Evolutionary conservation across 2,329 filamentous ascomycete genomes (phyloP), one percentile per base, ranked within the genome.

Genomic region (Paraphoma chrysanthemicola): DNA sequence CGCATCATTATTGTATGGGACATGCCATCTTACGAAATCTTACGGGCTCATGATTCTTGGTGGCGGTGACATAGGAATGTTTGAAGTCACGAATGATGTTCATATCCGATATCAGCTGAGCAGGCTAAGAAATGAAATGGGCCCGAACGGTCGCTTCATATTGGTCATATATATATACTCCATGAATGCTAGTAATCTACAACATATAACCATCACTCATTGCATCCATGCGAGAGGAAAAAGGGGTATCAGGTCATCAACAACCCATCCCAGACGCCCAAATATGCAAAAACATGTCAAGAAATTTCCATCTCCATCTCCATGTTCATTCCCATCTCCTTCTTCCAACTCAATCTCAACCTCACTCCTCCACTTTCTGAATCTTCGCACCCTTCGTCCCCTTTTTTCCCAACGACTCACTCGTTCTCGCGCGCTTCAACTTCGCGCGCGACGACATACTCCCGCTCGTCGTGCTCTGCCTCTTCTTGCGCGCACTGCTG

Each of bases 391-490:
- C 12, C 23, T 49, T 28, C 18, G 4, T n/a, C 28, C 23, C 36
- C 33, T 36, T 33, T 16, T 36, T n/a, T 6, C 29, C 44, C 9
- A 31, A 14, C 0, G 53, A 44, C 30, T 68, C 62, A n/a, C 62
- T 59, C 6, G 63, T 65, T 18, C 63, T 57, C 10, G 60, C 31
- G 28, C 64, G 53, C 53, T 68, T 70, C 36, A 66, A 39, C 10
- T 52, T 54, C 10, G 61, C 31, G 4, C 56, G 49, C 6, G 57
- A 57, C 9, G 57, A 63, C 12, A 55, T 36, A 33, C 61, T 64
- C 16, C 62, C 57, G 23, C 63, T 63, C 9, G 62, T 54, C 8
- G 54, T 58, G 49, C 58, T 65, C 18, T 53, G 36, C 16, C 38
- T 41, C 46, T 52, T 51, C 16, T 33, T 45, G 16, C 33, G 11